Evolutionary conservation across 768 basidiomycete genomes (phyloP).

Genomic region (Rhodotorula kratochvilovae): DNA sequence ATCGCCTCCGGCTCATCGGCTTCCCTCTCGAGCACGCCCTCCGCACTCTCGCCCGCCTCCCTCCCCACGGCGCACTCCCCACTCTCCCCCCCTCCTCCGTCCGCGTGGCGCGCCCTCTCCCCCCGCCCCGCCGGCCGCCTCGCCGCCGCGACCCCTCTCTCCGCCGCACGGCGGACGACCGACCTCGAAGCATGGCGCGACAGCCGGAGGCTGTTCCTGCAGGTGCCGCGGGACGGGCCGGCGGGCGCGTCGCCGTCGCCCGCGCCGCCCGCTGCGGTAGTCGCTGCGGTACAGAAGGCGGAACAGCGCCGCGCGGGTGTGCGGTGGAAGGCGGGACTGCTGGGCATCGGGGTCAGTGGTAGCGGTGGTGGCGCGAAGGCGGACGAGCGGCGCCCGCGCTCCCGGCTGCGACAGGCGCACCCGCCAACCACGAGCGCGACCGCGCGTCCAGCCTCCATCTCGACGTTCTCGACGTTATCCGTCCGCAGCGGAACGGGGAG

Average conservation of each 20-base stretch:
- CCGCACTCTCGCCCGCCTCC: neutral
- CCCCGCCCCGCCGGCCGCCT: neutral
- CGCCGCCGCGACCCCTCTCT: neutral
- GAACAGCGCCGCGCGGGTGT: neutral
- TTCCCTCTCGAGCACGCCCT: neutral
- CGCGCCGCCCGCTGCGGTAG: no score
- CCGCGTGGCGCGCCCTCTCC: no score
- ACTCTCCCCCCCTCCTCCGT: no score
- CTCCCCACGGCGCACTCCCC: neutral
- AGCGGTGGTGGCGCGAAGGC: no score
- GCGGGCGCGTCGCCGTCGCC: neutral
- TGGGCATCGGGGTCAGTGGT: no score
- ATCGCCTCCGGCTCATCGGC: neutral
- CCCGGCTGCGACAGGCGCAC: no score
- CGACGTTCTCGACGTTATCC: no score
- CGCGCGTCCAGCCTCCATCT: no score
- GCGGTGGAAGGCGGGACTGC: neutral
- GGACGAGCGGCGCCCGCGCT: no score
- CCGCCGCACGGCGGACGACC: neutral
- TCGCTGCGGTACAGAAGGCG: no score
- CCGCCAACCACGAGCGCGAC: no score
- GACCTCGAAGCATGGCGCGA: neutral
- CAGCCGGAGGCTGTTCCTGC: neutral
- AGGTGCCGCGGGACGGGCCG: conserved; percentile 1
- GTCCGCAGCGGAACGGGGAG: no score